Evolutionary conservation across 495 filamentous ascomycete genomes (phyloP), one percentile per base, ranked within the genome.

Genomic region (Lophiotrema nucula): DNA sequence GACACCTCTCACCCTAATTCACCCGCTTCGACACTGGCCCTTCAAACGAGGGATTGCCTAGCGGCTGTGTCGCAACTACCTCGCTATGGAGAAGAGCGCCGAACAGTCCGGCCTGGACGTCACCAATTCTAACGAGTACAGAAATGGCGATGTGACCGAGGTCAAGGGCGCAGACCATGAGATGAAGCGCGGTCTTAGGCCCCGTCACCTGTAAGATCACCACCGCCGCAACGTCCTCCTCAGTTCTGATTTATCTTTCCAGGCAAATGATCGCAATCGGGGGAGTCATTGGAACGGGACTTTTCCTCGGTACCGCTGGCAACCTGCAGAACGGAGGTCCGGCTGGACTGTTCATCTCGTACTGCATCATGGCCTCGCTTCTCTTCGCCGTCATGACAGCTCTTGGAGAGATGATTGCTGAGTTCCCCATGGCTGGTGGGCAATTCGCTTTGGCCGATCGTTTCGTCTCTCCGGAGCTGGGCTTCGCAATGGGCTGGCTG

Each of bases 401-500:
- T 1, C 45, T 67, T 4, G 85, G 83, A 23, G 87, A 90, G 72
- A 86, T 90, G 83, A 81, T 85, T 4, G 82, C 86, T 26, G 88
- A 79, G 51, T 76, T 89, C 18, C 88, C 88, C 6, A 77, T 90
- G 18, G 79, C 87, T 8, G 88, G 88, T 84, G 24, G 89, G 87
- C 64, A 84, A 83, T 46, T 77, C 83, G 28, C 79, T 85, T 31
- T 85, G 86, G 50, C 78, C 85, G 8, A 35, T n/a, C 31, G 31
- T n/a, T 35, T 35, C n/a, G 31, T 35, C 50, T 85, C 89, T 60
- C 78, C 80, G 22, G 83, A 83, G 50, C 68, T 91, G 58, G 87
- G 87, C 23, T 90, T 90, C 65, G 81, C 86, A 6, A 83, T 90
- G 69, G 87, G 86, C 26, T 91, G 87, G 86, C 89, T 88, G 56